Base-by-base conservation (phyloP, 805 yeast species). In the Schwanniomyces vanrijiae region DNA sequence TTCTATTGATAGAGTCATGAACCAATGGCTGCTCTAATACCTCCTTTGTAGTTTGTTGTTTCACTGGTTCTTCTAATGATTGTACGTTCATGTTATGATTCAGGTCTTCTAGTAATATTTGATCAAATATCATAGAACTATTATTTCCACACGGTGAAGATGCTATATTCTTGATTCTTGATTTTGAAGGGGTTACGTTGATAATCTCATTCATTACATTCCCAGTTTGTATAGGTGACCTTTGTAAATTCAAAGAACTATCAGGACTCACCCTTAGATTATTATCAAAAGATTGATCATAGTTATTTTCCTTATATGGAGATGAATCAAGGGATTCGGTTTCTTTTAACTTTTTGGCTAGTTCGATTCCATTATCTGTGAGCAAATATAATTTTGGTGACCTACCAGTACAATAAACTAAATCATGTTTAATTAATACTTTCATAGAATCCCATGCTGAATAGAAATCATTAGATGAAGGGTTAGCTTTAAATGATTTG, bases 381-480 rank as follows among this genome's bases (percentile, higher is more conserved):
- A 91, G 64, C 38, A 64, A 74, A 61, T 82, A 90, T 20, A 75
- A 61, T 29, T 71, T 69, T 0, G 92, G 91, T 0, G 61, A 50
- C 26, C 84, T 69, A 0, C 88, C 90, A 4, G 67, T 62, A 1
- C 67, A 65, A 11, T 66, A 68, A 0, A 91, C 84, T 29, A 87
- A 68, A 13, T 78, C 87, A 44, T 86, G 77, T 24, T 75, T 79
- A 16, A 81, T 57, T 45, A 92, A 67, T 1, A 84, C 82, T 49
- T 84, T 85, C 29, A 84, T 70, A 7, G 88, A 75, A 16, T 69
- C 72, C 96, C 96, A 89, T 0, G 95, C 92, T 1, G 89, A 81
- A 58, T 86, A 82, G 55, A 76, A 79, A 43, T 83, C 86, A 19
- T 76, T 76, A 0, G 86, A 75, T 1, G 84, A 67, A 1, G 88